Evolutionary conservation across 148 eudicot species (phyloP).

Genomic region (Mesembryanthemum crystallinum): DNA sequence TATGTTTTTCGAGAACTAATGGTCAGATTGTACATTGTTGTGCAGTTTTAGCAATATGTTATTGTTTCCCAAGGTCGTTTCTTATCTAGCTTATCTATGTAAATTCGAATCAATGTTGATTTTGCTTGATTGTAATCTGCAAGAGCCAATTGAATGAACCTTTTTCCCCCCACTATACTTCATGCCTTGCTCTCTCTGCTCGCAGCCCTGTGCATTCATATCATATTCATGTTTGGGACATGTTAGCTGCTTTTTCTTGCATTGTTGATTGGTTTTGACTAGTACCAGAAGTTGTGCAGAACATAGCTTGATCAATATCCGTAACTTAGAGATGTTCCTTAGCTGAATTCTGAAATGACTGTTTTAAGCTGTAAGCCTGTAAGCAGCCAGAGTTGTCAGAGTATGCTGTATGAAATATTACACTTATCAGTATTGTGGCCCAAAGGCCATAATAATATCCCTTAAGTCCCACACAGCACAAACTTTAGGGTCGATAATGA

Average conservation of each 20-base stretch:
- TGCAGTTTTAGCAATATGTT: constrained; percentile 21
- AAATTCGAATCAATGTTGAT: background rate
- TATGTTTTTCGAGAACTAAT: background rate
- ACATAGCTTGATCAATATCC: background rate
- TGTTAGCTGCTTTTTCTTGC: background rate
- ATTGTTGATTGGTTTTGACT: background rate
- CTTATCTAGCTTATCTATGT: constrained; percentile 5
- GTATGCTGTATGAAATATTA: background rate
- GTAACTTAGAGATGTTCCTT: background rate
- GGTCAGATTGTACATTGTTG: constrained; percentile 17
- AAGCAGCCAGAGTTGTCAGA: background rate
- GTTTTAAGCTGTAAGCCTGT: background rate
- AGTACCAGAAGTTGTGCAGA: no score
- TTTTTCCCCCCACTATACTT: background rate
- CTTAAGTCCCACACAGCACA: no score
- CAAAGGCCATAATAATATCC: background rate
- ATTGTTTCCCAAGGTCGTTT: constrained; percentile 2
- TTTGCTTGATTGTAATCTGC: constrained; percentile 23
- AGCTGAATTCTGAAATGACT: background rate
- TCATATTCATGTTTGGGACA: background rate
- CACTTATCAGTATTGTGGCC: background rate
- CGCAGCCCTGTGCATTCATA: background rate
- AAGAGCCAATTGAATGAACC: constrained; percentile 8
- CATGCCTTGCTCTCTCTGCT: background rate
- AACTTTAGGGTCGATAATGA: no score